These are phyloP conservation scores for Cladosporium sp. DNA, from an alignment of 2,329 filamentous ascomycete species.

Conservation along the genomic window DNA sequence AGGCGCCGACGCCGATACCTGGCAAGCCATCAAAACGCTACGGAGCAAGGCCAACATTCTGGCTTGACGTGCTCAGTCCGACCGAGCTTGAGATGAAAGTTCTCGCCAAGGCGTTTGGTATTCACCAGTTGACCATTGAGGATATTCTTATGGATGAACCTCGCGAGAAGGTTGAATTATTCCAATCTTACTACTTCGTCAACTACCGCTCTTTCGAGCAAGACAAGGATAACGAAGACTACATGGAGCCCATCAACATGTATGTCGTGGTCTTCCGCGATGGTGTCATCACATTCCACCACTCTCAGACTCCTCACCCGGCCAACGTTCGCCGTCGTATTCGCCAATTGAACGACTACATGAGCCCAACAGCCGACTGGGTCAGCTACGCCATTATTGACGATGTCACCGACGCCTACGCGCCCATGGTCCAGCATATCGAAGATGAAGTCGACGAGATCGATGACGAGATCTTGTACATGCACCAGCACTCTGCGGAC, in stretches of 20 bases:
- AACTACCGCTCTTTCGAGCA: slow-evolving; percentile 98
- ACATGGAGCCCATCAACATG: slow-evolving; percentile 93
- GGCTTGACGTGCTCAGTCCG: slow-evolving; percentile 87
- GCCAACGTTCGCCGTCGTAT: slow-evolving; percentile 93
- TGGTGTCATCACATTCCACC: slow-evolving; percentile 93
- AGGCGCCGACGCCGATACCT: slow-evolving; percentile 25
- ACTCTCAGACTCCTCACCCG: slow-evolving; percentile 90
- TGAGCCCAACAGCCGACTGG: slow-evolving; percentile 92
- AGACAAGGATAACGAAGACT: slow-evolving; percentile 81
- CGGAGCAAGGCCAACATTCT: slow-evolving; percentile 89
- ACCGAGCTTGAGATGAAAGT: slow-evolving; percentile 96
- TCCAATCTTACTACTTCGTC: slow-evolving; percentile 97
- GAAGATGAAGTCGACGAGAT: slow-evolving; percentile 97
- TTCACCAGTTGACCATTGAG: slow-evolving; percentile 90
- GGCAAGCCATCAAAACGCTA: slow-evolving; percentile 36
- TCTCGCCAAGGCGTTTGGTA: slow-evolving; percentile 86
- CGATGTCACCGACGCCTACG: slow-evolving; percentile 96
- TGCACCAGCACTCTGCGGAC: slow-evolving; percentile 59
- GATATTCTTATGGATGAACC: slow-evolving; percentile 97
- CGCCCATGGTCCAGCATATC: slow-evolving; percentile 84
- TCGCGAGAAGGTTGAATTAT: slow-evolving; percentile 95
- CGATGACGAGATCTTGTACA: slow-evolving; percentile 80
- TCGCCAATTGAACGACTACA: slow-evolving; percentile 87
- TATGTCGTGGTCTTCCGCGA: slow-evolving; percentile 96
- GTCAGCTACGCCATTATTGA: slow-evolving; percentile 98